A percentile compares a stretch with the other conserved stretches of the same genome.
These are phyloP conservation scores for Ascoidea asiatica DNA, from an alignment of 805 yeast genomes.

Conservation along the genomic window DNA sequence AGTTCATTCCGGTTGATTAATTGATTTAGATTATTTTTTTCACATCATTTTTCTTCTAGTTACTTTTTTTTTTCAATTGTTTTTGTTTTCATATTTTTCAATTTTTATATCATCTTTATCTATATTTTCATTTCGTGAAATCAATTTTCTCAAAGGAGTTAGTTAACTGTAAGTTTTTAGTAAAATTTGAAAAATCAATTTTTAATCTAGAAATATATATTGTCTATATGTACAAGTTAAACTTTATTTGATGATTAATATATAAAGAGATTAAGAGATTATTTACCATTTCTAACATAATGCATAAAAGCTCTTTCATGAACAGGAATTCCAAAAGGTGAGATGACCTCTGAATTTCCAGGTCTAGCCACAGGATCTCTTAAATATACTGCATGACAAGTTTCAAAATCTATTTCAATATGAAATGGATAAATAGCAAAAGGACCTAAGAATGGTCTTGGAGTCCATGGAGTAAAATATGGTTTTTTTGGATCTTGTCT, in stretches of 20 bases:
- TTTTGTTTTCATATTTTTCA: neutral
- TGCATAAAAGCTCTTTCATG: conserved; percentile 94
- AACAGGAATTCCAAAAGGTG: conserved; percentile 70
- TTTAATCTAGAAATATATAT: too few species aligned
- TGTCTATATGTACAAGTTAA: neutral
- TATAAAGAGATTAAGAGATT: neutral
- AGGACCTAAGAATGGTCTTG: conserved; percentile 86
- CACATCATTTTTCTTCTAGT: neutral
- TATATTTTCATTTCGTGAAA: too few species aligned
- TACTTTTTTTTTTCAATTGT: neutral
- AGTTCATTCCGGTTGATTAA: neutral
- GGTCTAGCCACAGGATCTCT: conserved; percentile 97
- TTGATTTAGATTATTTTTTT: neutral
- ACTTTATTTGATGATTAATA: neutral
- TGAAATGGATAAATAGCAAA: conserved; percentile 89
- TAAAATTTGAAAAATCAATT: too few species aligned
- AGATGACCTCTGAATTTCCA: conserved; percentile 88
- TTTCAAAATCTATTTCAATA: conserved; percentile 75
- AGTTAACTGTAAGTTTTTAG: too few species aligned
- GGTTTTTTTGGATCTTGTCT: conserved; percentile 64
- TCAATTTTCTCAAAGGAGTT: too few species aligned
- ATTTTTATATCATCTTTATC: too few species aligned
- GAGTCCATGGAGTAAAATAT: conserved; percentile 94
- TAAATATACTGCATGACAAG: conserved; percentile 93
- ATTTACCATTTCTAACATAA: conserved; percentile 63